A percentile compares a stretch with the other conserved stretches of the same genome.
phyloP scores from a whole-genome alignment of 805 yeast genomes.

The Lipomyces sp. region DNA sequence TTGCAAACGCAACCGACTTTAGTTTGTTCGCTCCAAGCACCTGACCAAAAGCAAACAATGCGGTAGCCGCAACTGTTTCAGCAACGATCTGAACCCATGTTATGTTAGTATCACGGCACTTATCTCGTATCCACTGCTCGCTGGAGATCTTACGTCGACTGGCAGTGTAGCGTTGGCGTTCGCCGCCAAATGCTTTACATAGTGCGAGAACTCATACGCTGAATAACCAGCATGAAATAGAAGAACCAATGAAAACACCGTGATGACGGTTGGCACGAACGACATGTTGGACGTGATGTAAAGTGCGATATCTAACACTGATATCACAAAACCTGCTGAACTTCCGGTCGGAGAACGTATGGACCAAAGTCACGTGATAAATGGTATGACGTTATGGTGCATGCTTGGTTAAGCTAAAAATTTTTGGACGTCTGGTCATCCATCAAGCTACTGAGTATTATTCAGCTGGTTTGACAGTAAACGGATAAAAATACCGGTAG shows the following conservation, averaged over 20 bases:
- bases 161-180: constrained; percentile 24
- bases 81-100: constrained; percentile 25
- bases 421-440: not conserved
- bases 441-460: not conserved
- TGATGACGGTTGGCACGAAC: constrained; percentile 14
- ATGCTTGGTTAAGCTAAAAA: not conserved
- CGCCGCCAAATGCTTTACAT: constrained; percentile 30
- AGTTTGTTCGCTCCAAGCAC: constrained; percentile 25
- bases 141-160: constrained; percentile 27
- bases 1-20: constrained; percentile 30
- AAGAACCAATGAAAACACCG: constrained; percentile 24
- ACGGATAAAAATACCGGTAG: not conserved
- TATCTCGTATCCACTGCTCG: not conserved
- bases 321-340: not conserved
- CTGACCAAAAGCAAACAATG: constrained; percentile 28
- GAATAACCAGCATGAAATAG: constrained; percentile 36
- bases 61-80: constrained; percentile 31
- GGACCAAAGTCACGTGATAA: not conserved
- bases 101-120: not conserved
- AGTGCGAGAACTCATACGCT: constrained; percentile 37
- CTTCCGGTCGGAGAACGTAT: too few species aligned
- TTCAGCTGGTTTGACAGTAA: not conserved
- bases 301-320: not conserved
- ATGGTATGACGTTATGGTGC: not conserved
- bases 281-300: constrained; percentile 18